Base-by-base conservation (phyloP, 2,329 filamentous ascomycete genomes). In the Helotiales sp. region DNA sequence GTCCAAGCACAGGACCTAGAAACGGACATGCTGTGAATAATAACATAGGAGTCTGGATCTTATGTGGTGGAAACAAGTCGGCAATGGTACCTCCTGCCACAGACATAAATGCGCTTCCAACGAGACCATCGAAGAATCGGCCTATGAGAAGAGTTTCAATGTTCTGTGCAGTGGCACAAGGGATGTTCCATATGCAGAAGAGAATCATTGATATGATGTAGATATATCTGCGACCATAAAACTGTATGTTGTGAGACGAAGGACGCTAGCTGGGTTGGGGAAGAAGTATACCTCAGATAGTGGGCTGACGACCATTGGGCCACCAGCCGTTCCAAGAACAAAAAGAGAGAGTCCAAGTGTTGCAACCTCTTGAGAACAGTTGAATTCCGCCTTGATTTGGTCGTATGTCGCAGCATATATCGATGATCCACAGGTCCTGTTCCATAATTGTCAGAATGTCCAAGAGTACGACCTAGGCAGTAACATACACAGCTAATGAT, bases 71-170 rank as follows among this genome's bases (percentile, higher is more conserved):
- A 68, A 93, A 93, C 60, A 92, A 74, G 67, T 96, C 91, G 34
- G 90, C 88, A 15, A 96, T 89, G 0, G 90, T 95, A 15, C 91
- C 90, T 33, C 90, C 91, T 0, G 90, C 88, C 2, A 96, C 90
- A 61, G 81, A 81, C 55, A 88, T 71, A 63, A 88, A 88, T 3
- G 84, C 81, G 59, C 81, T 84, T 2, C 88, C 89, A 0, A 86
- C 78, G 34, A 92, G 76, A 3, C 89, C 89, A 66, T 87, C 82
- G 53, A 96, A 80, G 71, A 96, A 96, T 5, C 92, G 85, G 15
- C 81, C 80, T 9, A 95, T 76, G 54, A 96, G 75, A 77, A 95
- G 84, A 8, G 90, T 93, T 63, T 83, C 75, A 13, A 92, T 88
- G 68, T 93, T 93, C 52, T 77, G 76, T 15, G 89, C 88, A 24